A percentile compares a stretch with the other conserved stretches of the same genome.
Evolutionary conservation across 2,329 filamentous ascomycete genomes (phyloP).

Genomic region (Endoconidiophora laricicola): DNA sequence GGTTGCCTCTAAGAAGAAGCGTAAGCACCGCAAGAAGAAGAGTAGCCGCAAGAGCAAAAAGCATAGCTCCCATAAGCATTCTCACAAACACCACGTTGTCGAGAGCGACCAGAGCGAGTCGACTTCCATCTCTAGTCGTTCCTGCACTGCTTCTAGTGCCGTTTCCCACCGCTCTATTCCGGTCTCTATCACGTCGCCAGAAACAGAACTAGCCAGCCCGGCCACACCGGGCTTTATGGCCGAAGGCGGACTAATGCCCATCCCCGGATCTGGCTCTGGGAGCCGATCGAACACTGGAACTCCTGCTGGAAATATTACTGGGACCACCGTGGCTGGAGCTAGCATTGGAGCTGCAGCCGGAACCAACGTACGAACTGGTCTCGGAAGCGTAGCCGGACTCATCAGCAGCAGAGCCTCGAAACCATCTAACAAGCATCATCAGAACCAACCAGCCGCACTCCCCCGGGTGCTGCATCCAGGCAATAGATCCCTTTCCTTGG

Average conservation of each 20-base stretch:
- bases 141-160: background rate
- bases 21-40: constrained; percentile 2
- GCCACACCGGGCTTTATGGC: background rate
- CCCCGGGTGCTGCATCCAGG: too few relatives aligned
- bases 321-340: too few relatives aligned
- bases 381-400: too few relatives aligned
- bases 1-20: background rate
- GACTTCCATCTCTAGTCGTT: background rate
- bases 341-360: too few relatives aligned
- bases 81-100: background rate
- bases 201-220: background rate
- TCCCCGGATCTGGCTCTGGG: too few relatives aligned
- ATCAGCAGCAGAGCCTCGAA: too few relatives aligned
- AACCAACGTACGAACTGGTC: too few relatives aligned
- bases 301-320: too few relatives aligned
- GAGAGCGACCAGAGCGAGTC: background rate
- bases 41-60: background rate
- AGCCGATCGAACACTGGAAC: too few relatives aligned
- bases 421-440: too few relatives aligned
- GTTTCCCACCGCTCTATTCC: background rate
- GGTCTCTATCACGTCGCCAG: constrained; percentile 1
- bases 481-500: too few relatives aligned
- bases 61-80: background rate
- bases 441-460: too few relatives aligned
- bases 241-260: background rate